Evolutionary conservation across 257 asterid genomes (phyloP).

Genomic region (Nemophila menziesii): DNA sequence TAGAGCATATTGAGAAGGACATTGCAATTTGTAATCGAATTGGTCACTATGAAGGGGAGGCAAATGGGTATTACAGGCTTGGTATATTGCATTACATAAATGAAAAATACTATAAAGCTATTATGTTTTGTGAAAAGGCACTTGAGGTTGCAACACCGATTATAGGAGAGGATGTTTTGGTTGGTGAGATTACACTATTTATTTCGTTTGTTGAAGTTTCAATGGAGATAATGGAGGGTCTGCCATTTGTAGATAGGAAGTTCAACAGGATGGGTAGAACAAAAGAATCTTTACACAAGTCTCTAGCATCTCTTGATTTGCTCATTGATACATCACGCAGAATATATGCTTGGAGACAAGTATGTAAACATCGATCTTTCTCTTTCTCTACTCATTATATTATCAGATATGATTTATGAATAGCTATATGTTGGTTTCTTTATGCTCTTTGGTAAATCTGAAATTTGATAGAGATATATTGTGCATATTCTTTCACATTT

Average conservation of each 20-base stretch:
- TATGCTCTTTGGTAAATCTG: too few species aligned
- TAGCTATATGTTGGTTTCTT: background rate
- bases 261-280: constrained; percentile 67
- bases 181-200: constrained; percentile 42
- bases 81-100: constrained; percentile 70
- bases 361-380: constrained; percentile 20
- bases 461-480: background rate
- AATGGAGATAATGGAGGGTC: constrained; percentile 40
- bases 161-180: constrained; percentile 71
- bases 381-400: constrained; percentile 5
- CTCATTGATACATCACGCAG: constrained; percentile 66
- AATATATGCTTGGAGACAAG: constrained; percentile 62
- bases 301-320: constrained; percentile 49
- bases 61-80: constrained; percentile 74
- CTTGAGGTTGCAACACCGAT: constrained; percentile 58
- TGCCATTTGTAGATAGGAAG: constrained; percentile 57
- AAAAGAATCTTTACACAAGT: constrained; percentile 47
- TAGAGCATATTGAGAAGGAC: constrained; percentile 57
- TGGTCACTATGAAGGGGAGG: constrained; percentile 85
- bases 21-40: constrained; percentile 55
- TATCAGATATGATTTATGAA: constrained; percentile 8
- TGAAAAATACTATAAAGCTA: constrained; percentile 61
- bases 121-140: constrained; percentile 60
- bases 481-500: background rate
- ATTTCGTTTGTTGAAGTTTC: constrained; percentile 53